These are phyloP conservation scores for Penicilliopsis zonata DNA, from an alignment of 495 filamentous ascomycete genomes.

Conservation along the genomic window DNA sequence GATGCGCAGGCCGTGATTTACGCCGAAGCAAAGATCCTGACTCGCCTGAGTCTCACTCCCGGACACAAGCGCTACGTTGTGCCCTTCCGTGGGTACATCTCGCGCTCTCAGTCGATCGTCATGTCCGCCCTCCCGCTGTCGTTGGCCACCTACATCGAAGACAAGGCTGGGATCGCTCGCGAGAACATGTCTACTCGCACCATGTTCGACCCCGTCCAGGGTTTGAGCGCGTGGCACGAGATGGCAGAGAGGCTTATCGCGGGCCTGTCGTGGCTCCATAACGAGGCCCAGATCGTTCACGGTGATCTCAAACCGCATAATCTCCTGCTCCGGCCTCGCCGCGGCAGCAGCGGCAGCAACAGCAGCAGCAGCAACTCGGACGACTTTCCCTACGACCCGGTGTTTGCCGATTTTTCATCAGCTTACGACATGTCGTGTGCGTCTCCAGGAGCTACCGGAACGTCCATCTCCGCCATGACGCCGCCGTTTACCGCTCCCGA, in stretches of 20 bases:
- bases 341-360: slow-evolving; percentile 2
- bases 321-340: slow-evolving; percentile 28
- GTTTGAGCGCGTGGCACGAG: slow-evolving; percentile 23
- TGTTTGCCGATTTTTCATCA: slow-evolving; percentile 52
- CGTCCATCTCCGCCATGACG: slow-evolving; percentile 37
- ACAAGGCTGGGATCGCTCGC: slow-evolving; percentile 17
- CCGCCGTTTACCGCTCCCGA: slow-evolving; percentile 48
- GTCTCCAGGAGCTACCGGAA: not conserved
- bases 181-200: slow-evolving; percentile 26
- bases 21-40: slow-evolving; percentile 40
- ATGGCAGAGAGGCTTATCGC: slow-evolving; percentile 37
- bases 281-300: slow-evolving; percentile 31
- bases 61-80: slow-evolving; percentile 31
- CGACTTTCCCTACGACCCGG: slow-evolving; percentile 30
- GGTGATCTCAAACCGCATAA: slow-evolving; percentile 48
- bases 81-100: slow-evolving; percentile 44
- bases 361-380: slow-evolving; percentile 5
- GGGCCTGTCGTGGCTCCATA: slow-evolving; percentile 41
- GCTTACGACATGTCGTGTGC: slow-evolving; percentile 23
- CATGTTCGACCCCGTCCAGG: slow-evolving; percentile 41
- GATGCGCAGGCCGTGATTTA: slow-evolving; percentile 38
- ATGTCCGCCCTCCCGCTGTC: slow-evolving; percentile 39
- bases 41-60: slow-evolving; percentile 27
- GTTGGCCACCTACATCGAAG: slow-evolving; percentile 37
- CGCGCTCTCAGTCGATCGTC: slow-evolving; percentile 35